Conservation (phyloP, 2,329 filamentous ascomycete genomes). For the Elsinoe ampelina region DNA sequence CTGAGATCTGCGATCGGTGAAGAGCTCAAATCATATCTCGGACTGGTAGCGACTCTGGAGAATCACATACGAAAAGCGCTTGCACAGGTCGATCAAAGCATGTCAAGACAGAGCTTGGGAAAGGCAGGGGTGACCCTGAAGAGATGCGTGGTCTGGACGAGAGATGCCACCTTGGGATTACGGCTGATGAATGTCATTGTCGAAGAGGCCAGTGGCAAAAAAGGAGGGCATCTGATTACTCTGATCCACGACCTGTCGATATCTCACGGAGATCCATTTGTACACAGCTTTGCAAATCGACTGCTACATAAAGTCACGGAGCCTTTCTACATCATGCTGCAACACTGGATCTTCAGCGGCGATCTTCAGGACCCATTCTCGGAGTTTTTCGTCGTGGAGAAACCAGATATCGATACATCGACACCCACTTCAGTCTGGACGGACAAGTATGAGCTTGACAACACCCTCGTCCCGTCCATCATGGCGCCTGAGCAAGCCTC, state of each 20-base stretch:
- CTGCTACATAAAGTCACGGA: conserved; percentile 77
- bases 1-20: conserved; percentile 74
- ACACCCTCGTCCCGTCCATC: conserved; percentile 83
- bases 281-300: conserved; percentile 84
- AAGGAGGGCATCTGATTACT: conserved; percentile 85
- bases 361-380: conserved; percentile 92
- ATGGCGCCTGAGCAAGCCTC: conserved; percentile 89
- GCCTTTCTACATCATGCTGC: conserved; percentile 93
- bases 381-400: conserved; percentile 92
- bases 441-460: conserved; percentile 84
- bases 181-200: conserved; percentile 90
- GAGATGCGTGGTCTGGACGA: conserved; percentile 91
- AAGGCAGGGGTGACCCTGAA: conserved; percentile 90
- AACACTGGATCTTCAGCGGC: conserved; percentile 96
- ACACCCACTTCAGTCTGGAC: conserved; percentile 91
- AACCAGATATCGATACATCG: conserved; percentile 47
- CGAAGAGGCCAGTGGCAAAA: conserved; percentile 76
- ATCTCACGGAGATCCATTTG: conserved; percentile 90
- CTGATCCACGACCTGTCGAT: conserved; percentile 89
- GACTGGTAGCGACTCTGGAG: conserved; percentile 83
- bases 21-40: conserved; percentile 82
- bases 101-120: conserved; percentile 57
- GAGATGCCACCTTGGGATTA: conserved; percentile 91
- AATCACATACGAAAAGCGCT: conserved; percentile 81
- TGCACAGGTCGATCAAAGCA: conserved; percentile 59